phyloP scores from a whole-genome alignment of 345 rosid species.

The Sonneratia alba region DNA sequence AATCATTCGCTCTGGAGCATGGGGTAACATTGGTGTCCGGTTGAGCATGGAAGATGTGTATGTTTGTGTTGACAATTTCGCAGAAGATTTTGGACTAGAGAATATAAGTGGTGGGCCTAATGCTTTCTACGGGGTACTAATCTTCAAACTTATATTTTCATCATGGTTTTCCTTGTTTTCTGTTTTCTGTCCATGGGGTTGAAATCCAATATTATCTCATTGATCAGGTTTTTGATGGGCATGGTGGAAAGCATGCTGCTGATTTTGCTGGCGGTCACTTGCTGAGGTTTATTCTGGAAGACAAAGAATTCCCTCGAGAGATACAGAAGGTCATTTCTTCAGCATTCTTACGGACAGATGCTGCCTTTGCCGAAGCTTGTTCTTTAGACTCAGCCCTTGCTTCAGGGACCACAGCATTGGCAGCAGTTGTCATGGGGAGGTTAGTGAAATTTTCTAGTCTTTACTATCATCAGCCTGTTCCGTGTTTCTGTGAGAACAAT shows the following conservation, averaged over 20 bases:
- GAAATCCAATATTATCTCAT: neutral
- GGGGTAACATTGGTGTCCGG: conserved; percentile 63
- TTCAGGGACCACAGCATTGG: conserved; percentile 86
- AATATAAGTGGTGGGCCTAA: conserved; percentile 36
- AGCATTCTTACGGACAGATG: conserved; percentile 73
- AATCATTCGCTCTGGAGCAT: conserved; percentile 73
- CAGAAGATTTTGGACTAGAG: conserved; percentile 37
- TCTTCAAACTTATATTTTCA: conserved; percentile 7
- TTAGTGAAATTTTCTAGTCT: conserved; percentile 13
- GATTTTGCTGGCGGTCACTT: conserved; percentile 59
- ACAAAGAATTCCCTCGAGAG: conserved; percentile 58
- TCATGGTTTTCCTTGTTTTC: conserved; percentile 1
- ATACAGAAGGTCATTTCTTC: conserved; percentile 62
- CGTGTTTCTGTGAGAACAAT: neutral
- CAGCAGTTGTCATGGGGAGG: conserved; percentile 81
- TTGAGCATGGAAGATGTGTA: conserved; percentile 79
- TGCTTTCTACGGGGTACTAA: conserved; percentile 78
- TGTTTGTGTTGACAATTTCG: conserved; percentile 51
- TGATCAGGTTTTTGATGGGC: conserved; percentile 51
- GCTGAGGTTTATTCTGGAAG: conserved; percentile 60
- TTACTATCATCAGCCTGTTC: too few relatives aligned
- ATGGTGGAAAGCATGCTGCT: conserved; percentile 92
- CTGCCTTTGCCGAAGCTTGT: conserved; percentile 71
- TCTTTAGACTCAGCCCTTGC: conserved; percentile 52
- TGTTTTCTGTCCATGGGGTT: neutral